phyloP scores from a whole-genome alignment of 495 filamentous ascomycete species.

The Penicillium taxi region DNA sequence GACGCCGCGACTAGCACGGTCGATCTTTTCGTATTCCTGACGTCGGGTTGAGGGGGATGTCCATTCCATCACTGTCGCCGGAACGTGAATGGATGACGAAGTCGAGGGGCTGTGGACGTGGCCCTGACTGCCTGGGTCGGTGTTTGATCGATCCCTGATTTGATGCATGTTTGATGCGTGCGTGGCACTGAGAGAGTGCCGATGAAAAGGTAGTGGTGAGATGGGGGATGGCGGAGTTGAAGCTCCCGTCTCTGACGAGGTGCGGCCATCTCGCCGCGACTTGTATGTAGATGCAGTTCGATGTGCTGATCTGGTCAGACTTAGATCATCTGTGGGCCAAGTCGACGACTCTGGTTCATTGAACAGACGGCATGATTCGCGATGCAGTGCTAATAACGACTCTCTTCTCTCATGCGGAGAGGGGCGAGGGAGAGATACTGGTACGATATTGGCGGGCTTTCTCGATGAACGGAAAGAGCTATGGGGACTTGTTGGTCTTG shows the following conservation, averaged over 20 bases:
- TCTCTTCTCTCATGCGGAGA: conserved; percentile 24
- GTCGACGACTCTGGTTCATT: conserved; percentile 17
- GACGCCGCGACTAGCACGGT: conserved; percentile 39
- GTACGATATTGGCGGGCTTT: conserved; percentile 23
- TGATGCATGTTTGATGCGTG: conserved; percentile 6
- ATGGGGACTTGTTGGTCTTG: conserved; percentile 23
- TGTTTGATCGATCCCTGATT: conserved; percentile 15
- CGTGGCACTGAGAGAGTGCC: conserved; percentile 6
- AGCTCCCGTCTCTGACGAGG: conserved; percentile 11
- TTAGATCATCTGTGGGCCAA: conserved; percentile 8
- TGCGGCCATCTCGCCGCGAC: conserved; percentile 8
- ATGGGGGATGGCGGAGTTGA: conserved; percentile 20
- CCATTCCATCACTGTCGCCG: conserved; percentile 44
- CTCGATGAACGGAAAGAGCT: conserved; percentile 28
- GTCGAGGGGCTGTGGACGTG: conserved; percentile 13
- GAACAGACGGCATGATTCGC: conserved; percentile 41
- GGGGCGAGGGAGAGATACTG: conserved; percentile 15
- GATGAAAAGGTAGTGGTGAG: conserved; percentile 10
- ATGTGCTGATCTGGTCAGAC: conserved; percentile 1
- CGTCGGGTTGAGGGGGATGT: conserved; percentile 40
- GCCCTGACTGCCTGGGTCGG: conserved; percentile 6
- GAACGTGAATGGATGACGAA: conserved; percentile 26
- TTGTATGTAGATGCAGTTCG: conserved; percentile 5
- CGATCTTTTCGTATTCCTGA: conserved; percentile 43
- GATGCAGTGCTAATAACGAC: conserved; percentile 36